Evolutionary conservation across 768 basidiomycete genomes (phyloP).

Genomic region (Mycena maculata): DNA sequence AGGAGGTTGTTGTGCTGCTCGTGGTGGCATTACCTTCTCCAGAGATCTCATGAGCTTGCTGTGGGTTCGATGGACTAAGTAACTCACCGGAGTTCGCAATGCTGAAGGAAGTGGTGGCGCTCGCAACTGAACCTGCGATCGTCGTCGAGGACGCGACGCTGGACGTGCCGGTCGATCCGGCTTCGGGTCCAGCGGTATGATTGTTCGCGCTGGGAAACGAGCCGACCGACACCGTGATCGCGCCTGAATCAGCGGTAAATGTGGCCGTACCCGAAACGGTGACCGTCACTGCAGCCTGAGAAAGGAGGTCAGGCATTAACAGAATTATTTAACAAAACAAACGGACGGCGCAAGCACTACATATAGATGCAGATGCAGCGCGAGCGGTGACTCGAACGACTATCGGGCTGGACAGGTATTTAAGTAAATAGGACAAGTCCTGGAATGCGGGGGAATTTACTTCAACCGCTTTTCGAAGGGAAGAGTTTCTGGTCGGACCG

Average conservation of each 20-base stretch:
- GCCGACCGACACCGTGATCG: constrained; percentile 19
- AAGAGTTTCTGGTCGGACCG: neutral
- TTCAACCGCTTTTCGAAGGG: neutral
- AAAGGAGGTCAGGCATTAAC: neutral
- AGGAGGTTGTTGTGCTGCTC: neutral
- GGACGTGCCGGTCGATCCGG: neutral
- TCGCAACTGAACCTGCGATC: constrained; percentile 29
- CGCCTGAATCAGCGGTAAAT: neutral
- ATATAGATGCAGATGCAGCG: neutral
- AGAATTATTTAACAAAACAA: neutral
- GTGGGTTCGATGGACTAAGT: too few species aligned
- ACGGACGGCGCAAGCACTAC: constrained; percentile 16
- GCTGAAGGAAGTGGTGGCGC: constrained; percentile 33
- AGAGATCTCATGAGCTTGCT: too few species aligned
- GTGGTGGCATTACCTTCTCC: neutral
- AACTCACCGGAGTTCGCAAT: constrained; percentile 58
- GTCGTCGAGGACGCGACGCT: constrained; percentile 23
- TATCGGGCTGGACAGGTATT: constrained; percentile 1
- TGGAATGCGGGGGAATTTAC: neutral
- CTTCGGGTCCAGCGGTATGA: constrained; percentile 40
- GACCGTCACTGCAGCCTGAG: constrained; percentile 17
- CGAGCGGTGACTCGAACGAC: constrained; percentile 10
- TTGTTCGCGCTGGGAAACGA: constrained; percentile 40
- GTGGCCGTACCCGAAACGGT: constrained; percentile 25
- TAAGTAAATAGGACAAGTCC: neutral